These are phyloP conservation scores for Paramecium pentaurelia DNA, from an alignment of 73 alveolate genomes.

Conservation along the genomic window DNA sequence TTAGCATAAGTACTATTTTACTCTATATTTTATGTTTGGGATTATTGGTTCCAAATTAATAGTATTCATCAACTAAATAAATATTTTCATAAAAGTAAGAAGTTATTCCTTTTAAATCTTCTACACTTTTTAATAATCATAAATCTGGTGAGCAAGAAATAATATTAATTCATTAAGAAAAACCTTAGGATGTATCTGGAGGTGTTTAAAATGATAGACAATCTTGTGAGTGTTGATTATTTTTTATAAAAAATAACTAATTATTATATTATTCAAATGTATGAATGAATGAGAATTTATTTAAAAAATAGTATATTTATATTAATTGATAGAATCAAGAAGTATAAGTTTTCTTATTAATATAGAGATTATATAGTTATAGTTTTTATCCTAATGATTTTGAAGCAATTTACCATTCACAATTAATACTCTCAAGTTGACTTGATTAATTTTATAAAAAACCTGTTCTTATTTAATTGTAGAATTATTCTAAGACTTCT, in stretches of 20 bases:
- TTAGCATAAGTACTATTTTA: not conserved
- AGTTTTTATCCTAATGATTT: not conserved
- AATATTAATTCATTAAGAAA: not conserved
- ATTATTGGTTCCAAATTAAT: not conserved
- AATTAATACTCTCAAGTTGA: not conserved
- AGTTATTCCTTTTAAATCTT: not conserved
- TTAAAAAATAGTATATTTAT: not conserved
- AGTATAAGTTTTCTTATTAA: not conserved
- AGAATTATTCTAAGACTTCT: not conserved
- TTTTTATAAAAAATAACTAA: not conserved
- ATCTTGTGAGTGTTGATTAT: not conserved
- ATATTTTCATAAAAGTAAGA: not conserved
- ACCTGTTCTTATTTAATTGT: not conserved
- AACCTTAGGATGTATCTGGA: not conserved
- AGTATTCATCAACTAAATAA: not conserved
- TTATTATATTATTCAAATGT: not conserved
- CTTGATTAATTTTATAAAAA: not conserved
- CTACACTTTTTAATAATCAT: not conserved
- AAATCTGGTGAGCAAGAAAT: not conserved
- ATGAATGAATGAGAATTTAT: not conserved
- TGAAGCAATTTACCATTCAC: not conserved
- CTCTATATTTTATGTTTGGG: not conserved
- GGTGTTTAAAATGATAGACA: not conserved
- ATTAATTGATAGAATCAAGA: not conserved
- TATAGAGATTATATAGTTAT: not conserved